Conservation (phyloP, 1,284 basidiomycete genomes). For the Hemileia vastatrix region DNA sequence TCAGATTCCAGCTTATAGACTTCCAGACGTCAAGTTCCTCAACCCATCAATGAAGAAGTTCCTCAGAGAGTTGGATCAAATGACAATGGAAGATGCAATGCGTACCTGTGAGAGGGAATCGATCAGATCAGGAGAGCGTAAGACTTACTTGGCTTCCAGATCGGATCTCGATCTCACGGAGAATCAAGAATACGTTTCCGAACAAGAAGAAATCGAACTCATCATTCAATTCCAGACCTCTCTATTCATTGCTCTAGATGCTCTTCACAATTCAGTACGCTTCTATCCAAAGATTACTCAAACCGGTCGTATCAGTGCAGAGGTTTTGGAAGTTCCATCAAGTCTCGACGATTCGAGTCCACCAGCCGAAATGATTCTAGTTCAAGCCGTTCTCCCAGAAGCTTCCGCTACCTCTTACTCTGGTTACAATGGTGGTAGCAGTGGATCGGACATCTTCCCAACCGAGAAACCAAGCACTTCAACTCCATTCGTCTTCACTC, state of each 20-base stretch:
- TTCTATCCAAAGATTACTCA: slow-evolving; percentile 47
- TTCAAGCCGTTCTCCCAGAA: slow-evolving; percentile 48
- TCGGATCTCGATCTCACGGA: slow-evolving; percentile 24
- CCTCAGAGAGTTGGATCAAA: slow-evolving; percentile 45
- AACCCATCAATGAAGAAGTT: slow-evolving; percentile 46
- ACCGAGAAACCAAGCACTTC: slow-evolving; percentile 46
- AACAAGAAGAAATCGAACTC: slow-evolving; percentile 42
- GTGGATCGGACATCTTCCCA: slow-evolving; percentile 36
- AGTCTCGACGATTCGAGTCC: slow-evolving; percentile 37
- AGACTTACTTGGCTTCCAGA: slow-evolving; percentile 26
- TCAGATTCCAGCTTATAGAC: slow-evolving; percentile 50
- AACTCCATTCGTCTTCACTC: slow-evolving; percentile 50
- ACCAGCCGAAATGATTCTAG: slow-evolving; percentile 45
- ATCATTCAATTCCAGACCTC: slow-evolving; percentile 50
- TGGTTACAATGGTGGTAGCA: slow-evolving; percentile 41
- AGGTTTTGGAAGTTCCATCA: slow-evolving; percentile 48
- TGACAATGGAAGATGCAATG: slow-evolving; percentile 47
- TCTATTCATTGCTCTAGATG: slow-evolving; percentile 49
- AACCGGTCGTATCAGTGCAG: slow-evolving; percentile 47
- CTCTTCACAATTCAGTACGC: slow-evolving; percentile 47
- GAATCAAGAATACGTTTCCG: slow-evolving; percentile 30
- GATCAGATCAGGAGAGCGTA: slow-evolving; percentile 38
- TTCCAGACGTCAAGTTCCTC: slow-evolving; percentile 48
- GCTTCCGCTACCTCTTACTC: slow-evolving; percentile 42
- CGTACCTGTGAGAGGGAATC: slow-evolving; percentile 46